Base-by-base conservation (phyloP, 148 eudicot species). In the Rhododendron ovatum region DNA sequence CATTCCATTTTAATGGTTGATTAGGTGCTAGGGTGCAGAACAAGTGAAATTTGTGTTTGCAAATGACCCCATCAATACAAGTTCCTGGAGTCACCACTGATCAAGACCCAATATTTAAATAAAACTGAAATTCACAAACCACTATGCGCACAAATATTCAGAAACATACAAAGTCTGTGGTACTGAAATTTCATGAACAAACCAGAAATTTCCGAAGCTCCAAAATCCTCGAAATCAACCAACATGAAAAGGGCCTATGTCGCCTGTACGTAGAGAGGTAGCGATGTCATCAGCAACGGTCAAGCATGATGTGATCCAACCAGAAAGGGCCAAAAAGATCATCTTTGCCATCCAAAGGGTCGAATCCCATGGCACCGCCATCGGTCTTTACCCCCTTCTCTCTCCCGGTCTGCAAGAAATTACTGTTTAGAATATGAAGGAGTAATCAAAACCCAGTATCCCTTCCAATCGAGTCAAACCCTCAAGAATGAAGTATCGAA, bases 221-320 rank as follows among this genome's bases (percentile, higher is more conserved):
- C 6, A 14, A n/a, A 8, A 0, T 0, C 13, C 24, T 9, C 28
- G n/a, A 24, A 71, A 48, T 91, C 88, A 95, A 74, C 93, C 96
- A 69, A 92, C 88, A 86, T 93, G 92, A 59, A 92, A 91, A 75
- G 92, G 91, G 61, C 93, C 92, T 7, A 94, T 91, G 37, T 93
- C 96, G 9, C 95, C 95, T 2, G 90, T 67, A 1, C 94, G 92
- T 84, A 96, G 90, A 76, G 94, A 88, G 33, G 39, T 37, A 51
- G 98, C 98, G 87, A 96, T 83, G 69, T 94, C 98, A 88, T 96
- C 96, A 47, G 98, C 98, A 74, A 96, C 92, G 69, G 88, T 86
- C 45, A 94, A 88, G 33, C 95, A 93, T 63, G 98, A 92, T 7
- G 94, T 80, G 15, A 96, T 88, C 98, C 98, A 94, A 57, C 93